A percentile compares a stretch with the other conserved stretches of the same genome.
Conservation (phyloP, 108 stramenopile genomes). For the Cyclostephanos invisitatus region DNA sequence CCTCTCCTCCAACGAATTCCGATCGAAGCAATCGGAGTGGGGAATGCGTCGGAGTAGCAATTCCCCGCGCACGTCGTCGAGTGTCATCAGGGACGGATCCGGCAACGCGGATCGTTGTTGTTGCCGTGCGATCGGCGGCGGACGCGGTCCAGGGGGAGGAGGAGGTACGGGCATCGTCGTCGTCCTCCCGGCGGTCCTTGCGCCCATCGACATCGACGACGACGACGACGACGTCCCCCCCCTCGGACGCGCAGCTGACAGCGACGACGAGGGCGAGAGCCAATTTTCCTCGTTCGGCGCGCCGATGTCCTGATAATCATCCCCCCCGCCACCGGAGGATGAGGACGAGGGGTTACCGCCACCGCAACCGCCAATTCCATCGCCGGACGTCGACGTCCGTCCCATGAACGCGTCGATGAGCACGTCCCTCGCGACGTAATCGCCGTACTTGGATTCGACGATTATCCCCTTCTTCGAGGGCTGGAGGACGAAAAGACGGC, state of each 20-base stretch:
- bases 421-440: constrained; percentile 28
- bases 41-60: background rate
- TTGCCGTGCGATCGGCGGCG: background rate
- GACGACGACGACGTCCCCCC: background rate
- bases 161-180: background rate
- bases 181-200: background rate
- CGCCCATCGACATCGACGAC: background rate
- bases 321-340: background rate
- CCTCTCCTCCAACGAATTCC: constrained; percentile 5
- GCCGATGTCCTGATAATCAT: background rate
- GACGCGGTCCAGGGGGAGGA: background rate
- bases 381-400: background rate
- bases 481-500: constrained; percentile 9
- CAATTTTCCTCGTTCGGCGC: background rate
- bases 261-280: background rate
- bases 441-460: constrained; percentile 15
- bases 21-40: constrained; percentile 23
- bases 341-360: no score
- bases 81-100: constrained; percentile 21
- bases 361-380: background rate
- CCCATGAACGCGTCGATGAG: constrained; percentile 34
- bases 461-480: constrained; percentile 32
- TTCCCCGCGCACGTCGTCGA: constrained; percentile 22
- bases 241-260: background rate
- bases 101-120: background rate